Percentiles rank a stretch among this genome's conserved stretches.
These are phyloP conservation scores for Brasilioporus rufonigricans DNA, from an alignment of 768 basidiomycete genomes.

Conservation along the genomic window DNA sequence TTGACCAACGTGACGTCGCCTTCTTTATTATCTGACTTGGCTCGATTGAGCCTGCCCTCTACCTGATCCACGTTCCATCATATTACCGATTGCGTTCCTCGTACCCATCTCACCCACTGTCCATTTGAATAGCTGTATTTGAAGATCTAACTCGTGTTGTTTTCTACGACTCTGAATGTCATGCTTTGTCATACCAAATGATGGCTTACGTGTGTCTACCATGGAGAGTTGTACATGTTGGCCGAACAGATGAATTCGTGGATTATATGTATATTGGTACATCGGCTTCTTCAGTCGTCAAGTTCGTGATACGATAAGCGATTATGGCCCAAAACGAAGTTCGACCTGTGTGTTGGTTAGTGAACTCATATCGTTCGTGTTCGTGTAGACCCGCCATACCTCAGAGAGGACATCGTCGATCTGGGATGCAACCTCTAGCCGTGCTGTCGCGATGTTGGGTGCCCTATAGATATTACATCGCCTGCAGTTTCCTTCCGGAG, in stretches of 20 bases:
- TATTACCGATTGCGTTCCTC: neutral
- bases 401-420: neutral
- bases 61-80: neutral
- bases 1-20: neutral
- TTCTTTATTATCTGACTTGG: slow-evolving; percentile 4
- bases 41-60: neutral
- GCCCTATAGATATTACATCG: neutral
- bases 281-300: too few relatives aligned
- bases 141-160: neutral
- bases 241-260: neutral
- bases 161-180: neutral
- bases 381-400: neutral
- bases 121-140: slow-evolving; percentile 3
- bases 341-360: neutral
- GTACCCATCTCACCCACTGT: neutral
- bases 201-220: neutral
- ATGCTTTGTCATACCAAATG: neutral
- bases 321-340: neutral
- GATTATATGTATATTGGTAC: too few relatives aligned
- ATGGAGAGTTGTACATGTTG: neutral
- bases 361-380: neutral
- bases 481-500: neutral
- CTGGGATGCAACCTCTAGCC: neutral
- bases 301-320: neutral
- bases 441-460: neutral